Evolutionary conservation across 441 rosid genomes (phyloP), one percentile per base, ranked within the genome.

Genomic region (Gossypium trilobum): DNA sequence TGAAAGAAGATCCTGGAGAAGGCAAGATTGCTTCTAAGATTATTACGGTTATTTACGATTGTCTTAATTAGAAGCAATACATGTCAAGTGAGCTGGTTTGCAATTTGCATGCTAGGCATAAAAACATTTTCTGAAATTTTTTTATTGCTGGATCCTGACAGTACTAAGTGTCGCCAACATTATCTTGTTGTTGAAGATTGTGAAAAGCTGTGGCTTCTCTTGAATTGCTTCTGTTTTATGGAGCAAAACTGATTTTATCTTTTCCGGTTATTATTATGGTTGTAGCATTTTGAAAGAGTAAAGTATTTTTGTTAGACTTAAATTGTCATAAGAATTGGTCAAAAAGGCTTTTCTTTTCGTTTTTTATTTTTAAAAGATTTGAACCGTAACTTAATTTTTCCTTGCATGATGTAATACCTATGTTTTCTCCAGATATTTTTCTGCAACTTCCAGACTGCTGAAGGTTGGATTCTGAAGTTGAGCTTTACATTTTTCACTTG

Each of bases 401-500:
- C 62, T 68, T 59, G 11, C 39, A 77, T 44, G 72, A 68, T 36
- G 50, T 69, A 64, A 33, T 31, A 50, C 14, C 11, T 2, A 5
- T 19, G 14, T 62, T n/a, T 69, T 56, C 33, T 56, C 22, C 72
- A 29, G 65, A 57, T 55, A 80, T 25, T 71, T 75, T 73, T 72
- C 39, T 76, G 66, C 78, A 57, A 57, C 67, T 74, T 69, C 54
- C 16, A 13, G 79, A 50, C 63, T 66, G 67, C 77, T 29, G 54
- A 75, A 72, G 65, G 70, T 51, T 54, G 59, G 48, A 56, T 76
- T 72, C 73, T 76, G 20, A 76, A 70, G 69, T 52, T 42, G 20
- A 50, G 59, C 72, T 73, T 62, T 60, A 74, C 63, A 72, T 39
- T 70, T 19, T 63, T 75, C 6, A 5, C 19, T 20, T 64, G 25